A percentile compares a stretch with the other conserved stretches of the same genome.
phyloP scores from a whole-genome alignment of 1,284 basidiomycete genomes.

The Chiua sp. region DNA sequence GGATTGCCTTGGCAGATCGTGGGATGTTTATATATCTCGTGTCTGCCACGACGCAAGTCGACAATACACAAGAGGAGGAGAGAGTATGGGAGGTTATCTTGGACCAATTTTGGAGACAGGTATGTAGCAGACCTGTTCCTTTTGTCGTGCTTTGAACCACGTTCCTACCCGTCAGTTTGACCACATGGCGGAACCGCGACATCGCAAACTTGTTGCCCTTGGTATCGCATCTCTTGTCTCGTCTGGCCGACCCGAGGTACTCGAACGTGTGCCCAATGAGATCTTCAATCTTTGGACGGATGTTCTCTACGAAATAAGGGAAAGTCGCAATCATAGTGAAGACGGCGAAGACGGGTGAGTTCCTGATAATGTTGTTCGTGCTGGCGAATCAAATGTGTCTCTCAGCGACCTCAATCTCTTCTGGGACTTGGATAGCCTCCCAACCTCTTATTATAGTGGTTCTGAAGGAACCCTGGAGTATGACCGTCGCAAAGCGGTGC shows the following conservation, averaged over 20 bases:
- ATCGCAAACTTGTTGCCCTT: constrained; percentile 76
- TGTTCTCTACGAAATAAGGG: constrained; percentile 86
- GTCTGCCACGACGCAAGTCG: constrained; percentile 55
- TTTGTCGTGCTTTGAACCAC: not conserved
- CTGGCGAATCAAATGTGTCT: constrained; percentile 2
- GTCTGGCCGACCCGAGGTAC: constrained; percentile 70
- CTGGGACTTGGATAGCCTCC: constrained; percentile 69
- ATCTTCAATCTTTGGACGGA: constrained; percentile 92
- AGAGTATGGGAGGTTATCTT: constrained; percentile 68
- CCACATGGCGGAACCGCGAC: constrained; percentile 79
- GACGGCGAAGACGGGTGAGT: constrained; percentile 43
- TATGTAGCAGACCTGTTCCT: constrained; percentile 37
- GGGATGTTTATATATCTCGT: constrained; percentile 72
- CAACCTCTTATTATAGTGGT: constrained; percentile 58
- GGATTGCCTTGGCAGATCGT: constrained; percentile 67
- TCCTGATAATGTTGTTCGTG: not conserved
- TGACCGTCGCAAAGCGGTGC: constrained; percentile 68
- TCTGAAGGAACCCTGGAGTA: constrained; percentile 73
- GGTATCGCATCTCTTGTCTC: constrained; percentile 75
- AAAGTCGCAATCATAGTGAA: constrained; percentile 53
- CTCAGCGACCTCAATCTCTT: constrained; percentile 51
- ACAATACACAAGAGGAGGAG: constrained; percentile 54
- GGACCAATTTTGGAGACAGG: constrained; percentile 83
- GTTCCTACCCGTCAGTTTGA: constrained; percentile 66
- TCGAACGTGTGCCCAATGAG: constrained; percentile 70